These are phyloP conservation scores for Houttuynia cordata DNA, from an alignment of 164 flowering plant genomes.

Conservation along the genomic window DNA sequence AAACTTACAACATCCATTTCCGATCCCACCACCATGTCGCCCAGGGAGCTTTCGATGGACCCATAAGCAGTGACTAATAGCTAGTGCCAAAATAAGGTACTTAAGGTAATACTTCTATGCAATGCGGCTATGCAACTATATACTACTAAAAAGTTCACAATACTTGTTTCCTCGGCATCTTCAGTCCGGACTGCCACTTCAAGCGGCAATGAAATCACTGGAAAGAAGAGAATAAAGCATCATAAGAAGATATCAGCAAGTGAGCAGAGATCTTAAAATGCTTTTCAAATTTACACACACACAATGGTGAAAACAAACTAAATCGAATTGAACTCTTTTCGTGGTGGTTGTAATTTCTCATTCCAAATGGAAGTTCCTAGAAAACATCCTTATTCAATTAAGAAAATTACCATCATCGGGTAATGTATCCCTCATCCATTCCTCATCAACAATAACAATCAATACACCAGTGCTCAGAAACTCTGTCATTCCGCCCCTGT, in stretches of 20 bases:
- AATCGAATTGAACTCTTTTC: background rate
- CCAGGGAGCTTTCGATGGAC: too few relatives aligned
- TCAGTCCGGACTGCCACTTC: constrained; percentile 47
- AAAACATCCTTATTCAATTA: too few relatives aligned
- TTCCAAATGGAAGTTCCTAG: background rate
- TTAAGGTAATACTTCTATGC: background rate
- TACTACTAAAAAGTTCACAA: constrained; percentile 5
- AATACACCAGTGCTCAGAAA: constrained; percentile 41
- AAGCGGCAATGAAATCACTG: constrained; percentile 59
- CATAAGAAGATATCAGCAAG: background rate
- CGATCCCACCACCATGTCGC: too few relatives aligned
- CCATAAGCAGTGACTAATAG: too few relatives aligned
- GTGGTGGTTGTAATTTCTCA: background rate
- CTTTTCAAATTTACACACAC: background rate
- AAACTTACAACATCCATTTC: too few relatives aligned
- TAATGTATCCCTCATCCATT: constrained; percentile 71
- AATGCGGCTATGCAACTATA: too few relatives aligned
- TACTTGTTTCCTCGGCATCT: constrained; percentile 76
- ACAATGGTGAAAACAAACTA: background rate
- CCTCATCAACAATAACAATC: constrained; percentile 61
- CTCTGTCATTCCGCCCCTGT: constrained; percentile 28
- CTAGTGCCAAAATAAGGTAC: background rate
- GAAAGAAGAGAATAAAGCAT: constrained; percentile 9
- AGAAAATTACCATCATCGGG: constrained; percentile 42
- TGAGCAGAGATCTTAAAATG: background rate